Evolutionary conservation across 257 asterid genomes (phyloP).

Genomic region (Nicotiana attenuata): DNA sequence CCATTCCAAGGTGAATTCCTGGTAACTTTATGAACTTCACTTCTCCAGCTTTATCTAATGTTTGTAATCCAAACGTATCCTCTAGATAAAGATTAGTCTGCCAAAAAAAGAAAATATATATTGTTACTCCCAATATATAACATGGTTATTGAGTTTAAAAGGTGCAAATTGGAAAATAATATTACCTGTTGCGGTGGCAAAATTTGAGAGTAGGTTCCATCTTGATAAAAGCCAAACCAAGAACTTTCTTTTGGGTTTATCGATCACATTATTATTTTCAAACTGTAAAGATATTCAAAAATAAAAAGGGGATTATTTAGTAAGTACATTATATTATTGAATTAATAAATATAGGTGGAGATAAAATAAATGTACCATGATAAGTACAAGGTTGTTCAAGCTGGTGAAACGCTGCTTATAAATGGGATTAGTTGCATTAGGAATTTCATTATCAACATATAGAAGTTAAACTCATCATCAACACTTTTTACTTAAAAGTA

Average conservation of each 20-base stretch:
- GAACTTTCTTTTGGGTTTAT: constrained; percentile 30
- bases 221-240: constrained; percentile 34
- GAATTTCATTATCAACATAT: constrained; percentile 16
- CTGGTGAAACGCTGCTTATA: constrained; percentile 23
- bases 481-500: too few species aligned
- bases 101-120: background rate
- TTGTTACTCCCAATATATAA: background rate
- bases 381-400: constrained; percentile 23
- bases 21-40: constrained; percentile 17
- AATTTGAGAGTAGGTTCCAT: constrained; percentile 7
- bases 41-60: constrained; percentile 26
- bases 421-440: constrained; percentile 2
- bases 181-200: constrained; percentile 20
- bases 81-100: constrained; percentile 12
- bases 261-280: constrained; percentile 23
- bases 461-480: too few species aligned
- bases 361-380: constrained; percentile 12
- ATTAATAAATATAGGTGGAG: too few species aligned
- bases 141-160: background rate
- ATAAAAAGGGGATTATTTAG: too few species aligned
- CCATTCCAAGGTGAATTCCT: constrained; percentile 18
- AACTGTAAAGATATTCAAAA: constrained; percentile 9
- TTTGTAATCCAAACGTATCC: constrained; percentile 21
- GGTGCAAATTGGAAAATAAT: background rate
- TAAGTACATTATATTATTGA: background rate